Evolutionary conservation across 78 protist genomes (phyloP).

Genomic region (Anaeramoeba flamelloides): DNA sequence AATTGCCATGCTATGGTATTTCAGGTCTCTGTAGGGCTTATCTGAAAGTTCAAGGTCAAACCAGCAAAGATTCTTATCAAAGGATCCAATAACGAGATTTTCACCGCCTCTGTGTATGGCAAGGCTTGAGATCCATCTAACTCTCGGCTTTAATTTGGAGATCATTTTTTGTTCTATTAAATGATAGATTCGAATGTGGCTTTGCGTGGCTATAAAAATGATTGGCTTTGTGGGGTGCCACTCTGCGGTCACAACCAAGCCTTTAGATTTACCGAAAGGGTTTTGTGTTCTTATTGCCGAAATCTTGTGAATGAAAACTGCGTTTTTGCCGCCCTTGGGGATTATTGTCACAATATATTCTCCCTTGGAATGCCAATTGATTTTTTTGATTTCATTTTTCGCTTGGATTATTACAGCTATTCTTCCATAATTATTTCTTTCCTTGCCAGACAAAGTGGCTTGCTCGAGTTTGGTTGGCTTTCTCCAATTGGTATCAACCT

Average conservation of each 20-base stretch:
- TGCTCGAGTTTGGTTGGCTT: background rate
- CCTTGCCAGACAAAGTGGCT: background rate
- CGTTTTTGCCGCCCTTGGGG: background rate
- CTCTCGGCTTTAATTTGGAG: slow-evolving; percentile 39
- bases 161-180: slow-evolving; percentile 43
- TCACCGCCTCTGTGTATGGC: slow-evolving; percentile 69
- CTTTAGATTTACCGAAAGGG: slow-evolving; percentile 44
- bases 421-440: too few relatives aligned
- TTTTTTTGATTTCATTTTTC: background rate
- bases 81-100: slow-evolving; percentile 61
- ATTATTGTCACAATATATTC: background rate
- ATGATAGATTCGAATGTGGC: slow-evolving; percentile 39
- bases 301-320: slow-evolving; percentile 14
- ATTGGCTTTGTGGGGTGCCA: slow-evolving; percentile 89
- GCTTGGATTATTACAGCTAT: background rate
- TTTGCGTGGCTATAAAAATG: slow-evolving; percentile 68
- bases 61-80: slow-evolving; percentile 77
- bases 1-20: slow-evolving; percentile 67
- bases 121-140: slow-evolving; percentile 47
- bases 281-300: slow-evolving; percentile 11
- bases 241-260: slow-evolving; percentile 21
- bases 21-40: slow-evolving; percentile 66
- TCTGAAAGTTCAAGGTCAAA: slow-evolving; percentile 76
- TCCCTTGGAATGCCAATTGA: slow-evolving; percentile 7
- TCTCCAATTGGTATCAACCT: background rate